Conservation (phyloP, 495 filamentous ascomycete genomes). For the Neurospora tetraspora region DNA sequence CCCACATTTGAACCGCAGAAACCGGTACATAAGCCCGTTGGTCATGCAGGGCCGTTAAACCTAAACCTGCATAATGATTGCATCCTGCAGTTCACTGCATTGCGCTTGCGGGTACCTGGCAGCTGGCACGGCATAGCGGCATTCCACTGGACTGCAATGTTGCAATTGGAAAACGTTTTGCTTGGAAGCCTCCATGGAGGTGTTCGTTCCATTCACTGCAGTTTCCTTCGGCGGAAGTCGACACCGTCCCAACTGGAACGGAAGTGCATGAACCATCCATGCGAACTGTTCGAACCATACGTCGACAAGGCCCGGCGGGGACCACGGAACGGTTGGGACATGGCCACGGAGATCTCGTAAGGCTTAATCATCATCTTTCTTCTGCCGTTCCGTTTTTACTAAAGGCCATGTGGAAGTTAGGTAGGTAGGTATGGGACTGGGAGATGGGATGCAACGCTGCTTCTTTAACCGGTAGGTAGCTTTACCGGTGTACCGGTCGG, state of each 20-base stretch:
- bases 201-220: background rate
- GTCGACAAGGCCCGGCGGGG: background rate
- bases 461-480: background rate
- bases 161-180: background rate
- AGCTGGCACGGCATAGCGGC: background rate
- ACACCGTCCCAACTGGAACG: background rate
- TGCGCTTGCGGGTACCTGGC: background rate
- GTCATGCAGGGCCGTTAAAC: background rate
- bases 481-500: background rate
- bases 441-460: background rate
- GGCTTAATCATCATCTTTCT: background rate
- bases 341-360: background rate
- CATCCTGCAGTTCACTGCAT: background rate
- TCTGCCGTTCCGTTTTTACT: background rate
- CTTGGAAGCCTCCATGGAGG: background rate
- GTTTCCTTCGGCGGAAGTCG: background rate
- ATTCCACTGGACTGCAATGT: background rate
- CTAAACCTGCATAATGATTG: background rate
- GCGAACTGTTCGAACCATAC: background rate
- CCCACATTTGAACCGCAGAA: background rate
- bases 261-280: background rate
- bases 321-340: background rate
- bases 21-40: background rate
- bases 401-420: background rate
- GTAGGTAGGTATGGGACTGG: background rate